These are phyloP conservation scores for Rhizopus delemar DNA, from an alignment of 371 early-diverging fungal genomes.

Conservation along the genomic window DNA sequence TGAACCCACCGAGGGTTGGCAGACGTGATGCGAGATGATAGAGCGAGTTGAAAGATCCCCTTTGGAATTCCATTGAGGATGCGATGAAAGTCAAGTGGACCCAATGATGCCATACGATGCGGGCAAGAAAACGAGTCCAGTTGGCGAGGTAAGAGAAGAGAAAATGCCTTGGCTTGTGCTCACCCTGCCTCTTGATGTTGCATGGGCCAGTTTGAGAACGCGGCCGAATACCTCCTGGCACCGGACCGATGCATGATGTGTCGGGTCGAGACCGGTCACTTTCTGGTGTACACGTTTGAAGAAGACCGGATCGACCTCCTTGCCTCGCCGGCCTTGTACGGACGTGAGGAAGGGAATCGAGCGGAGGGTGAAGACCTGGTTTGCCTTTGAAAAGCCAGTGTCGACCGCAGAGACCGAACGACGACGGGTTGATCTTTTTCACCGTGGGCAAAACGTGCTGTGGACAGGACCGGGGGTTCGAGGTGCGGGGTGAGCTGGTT, in stretches of 20 bases:
- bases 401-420: conserved; percentile 11
- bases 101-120: conserved; percentile 64
- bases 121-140: conserved; percentile 69
- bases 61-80: conserved; percentile 39
- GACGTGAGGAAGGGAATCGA: conserved; percentile 41
- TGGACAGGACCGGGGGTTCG: conserved; percentile 62
- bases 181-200: conserved; percentile 41
- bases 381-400: conserved; percentile 31
- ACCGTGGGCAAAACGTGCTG: conserved; percentile 58
- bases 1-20: conserved; percentile 48
- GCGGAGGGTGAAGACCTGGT: conserved; percentile 36
- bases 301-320: conserved; percentile 66
- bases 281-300: conserved; percentile 72
- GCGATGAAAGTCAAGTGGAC: conserved; percentile 61
- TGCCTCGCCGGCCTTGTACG: conserved; percentile 48
- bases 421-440: conserved; percentile 59
- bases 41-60: conserved; percentile 43
- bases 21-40: conserved; percentile 55
- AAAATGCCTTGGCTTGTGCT: too few species aligned
- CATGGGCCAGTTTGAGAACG: conserved; percentile 70
- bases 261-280: conserved; percentile 68
- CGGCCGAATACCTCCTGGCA: conserved; percentile 72
- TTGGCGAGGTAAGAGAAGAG: conserved; percentile 53
- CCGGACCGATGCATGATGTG: conserved; percentile 53
- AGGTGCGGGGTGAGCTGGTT: too few species aligned